Evolutionary conservation across 192 early-diverging fungal genomes (phyloP).

Genomic region (Dispira parvispora): DNA sequence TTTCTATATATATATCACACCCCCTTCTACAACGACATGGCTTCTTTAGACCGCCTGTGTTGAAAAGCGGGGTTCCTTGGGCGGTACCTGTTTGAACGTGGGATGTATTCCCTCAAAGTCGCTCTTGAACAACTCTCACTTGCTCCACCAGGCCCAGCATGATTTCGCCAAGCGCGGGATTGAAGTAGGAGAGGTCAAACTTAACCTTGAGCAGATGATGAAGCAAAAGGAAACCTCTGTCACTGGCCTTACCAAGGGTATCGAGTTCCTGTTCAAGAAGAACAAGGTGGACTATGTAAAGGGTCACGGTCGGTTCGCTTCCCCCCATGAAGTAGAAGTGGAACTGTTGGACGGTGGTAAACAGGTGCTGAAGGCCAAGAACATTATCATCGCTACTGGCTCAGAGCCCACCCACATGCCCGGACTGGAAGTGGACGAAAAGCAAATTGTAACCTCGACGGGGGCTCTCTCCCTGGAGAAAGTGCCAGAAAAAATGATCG

Average conservation of each 20-base stretch:
- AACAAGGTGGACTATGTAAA: constrained; percentile 94
- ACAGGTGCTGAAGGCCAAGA: constrained; percentile 69
- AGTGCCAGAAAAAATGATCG: constrained; percentile 95
- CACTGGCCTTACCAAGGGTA: constrained; percentile 71
- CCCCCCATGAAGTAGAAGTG: constrained; percentile 66
- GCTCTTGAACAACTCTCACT: constrained; percentile 95
- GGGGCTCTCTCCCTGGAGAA: constrained; percentile 86
- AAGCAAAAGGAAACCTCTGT: constrained; percentile 85
- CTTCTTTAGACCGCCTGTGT: constrained; percentile 72
- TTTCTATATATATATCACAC: too few species aligned
- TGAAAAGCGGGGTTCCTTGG: constrained; percentile 87
- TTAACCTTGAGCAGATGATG: constrained; percentile 80
- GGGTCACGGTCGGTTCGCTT: constrained; percentile 70
- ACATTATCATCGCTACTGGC: constrained; percentile 96
- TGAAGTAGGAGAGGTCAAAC: constrained; percentile 61
- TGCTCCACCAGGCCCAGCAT: constrained; percentile 86
- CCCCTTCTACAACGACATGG: background rate
- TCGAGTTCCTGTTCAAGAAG: constrained; percentile 93
- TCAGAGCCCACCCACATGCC: constrained; percentile 88
- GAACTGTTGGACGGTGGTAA: constrained; percentile 60
- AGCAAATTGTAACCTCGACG: constrained; percentile 93
- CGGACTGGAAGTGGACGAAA: constrained; percentile 88
- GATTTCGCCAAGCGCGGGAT: constrained; percentile 88
- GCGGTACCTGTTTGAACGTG: constrained; percentile 97
- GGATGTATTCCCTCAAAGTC: constrained; percentile 99